Evolutionary conservation across 129 eudicot genomes (phyloP), one percentile per base, ranked within the genome.

Genomic region (Flaveria ramosissima): DNA sequence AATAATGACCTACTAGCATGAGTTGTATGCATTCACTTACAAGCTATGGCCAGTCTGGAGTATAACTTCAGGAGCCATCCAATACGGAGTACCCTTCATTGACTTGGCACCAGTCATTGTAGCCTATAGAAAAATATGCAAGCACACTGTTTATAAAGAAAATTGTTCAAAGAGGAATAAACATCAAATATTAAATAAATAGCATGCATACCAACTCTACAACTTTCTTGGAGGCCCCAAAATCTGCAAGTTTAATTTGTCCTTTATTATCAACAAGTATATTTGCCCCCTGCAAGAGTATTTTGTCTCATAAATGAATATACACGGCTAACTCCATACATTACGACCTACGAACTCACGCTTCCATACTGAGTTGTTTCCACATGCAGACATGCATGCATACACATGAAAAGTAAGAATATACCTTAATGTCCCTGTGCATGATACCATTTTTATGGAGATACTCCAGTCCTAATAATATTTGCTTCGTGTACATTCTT

Each of bases 41-140:
- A 89, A 94, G 85, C 88, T 91, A 83, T 94, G 99, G 39, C 99
- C 99, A 39, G 97, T 94, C 73, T 94, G 99, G 55, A 91, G 94
- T 77, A 94, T 94, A 84, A 94, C 99, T 94, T 94, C 99, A 83
- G 99, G 99, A 83, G 99, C 97, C 99, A 94, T 94, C 97, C 99
- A 94, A 85, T 91, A 94, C 0, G 97, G 97, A 78, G 99, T 94
- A 74, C 99, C 99, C 99, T 94, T 94, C 99, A 94, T 94, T 76
- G 97, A 94, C 82, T 94, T 94, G 26, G 99, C 96, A 70, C 97
- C 99, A 30, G 99, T 94, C 88, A 91, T 88, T 56, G 99, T 94
- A 79, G 99, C 99, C 99, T 94, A 80, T 46, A 47, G 66, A 55
- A 71, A 47, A 51, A 77, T 32, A 78, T 20, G 77, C 56, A 67